A percentile compares a stretch with the other conserved stretches of the same genome.
Evolutionary conservation across 2,329 filamentous ascomycete genomes (phyloP).

Genomic region (Arthroderma sp.): DNA sequence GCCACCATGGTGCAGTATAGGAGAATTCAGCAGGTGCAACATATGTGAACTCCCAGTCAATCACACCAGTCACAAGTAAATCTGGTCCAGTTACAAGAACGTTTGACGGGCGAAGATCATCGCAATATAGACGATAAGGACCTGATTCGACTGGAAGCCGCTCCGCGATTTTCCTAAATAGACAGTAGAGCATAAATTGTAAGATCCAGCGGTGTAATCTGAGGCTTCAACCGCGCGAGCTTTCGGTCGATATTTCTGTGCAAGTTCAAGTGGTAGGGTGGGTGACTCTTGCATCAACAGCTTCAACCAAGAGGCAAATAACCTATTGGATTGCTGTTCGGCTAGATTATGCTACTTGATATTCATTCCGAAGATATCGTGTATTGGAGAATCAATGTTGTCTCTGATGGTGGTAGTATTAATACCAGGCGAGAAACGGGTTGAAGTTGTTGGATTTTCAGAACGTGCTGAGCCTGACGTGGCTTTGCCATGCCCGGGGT

Average conservation of each 20-base stretch:
- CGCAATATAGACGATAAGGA: slow-evolving; percentile 15
- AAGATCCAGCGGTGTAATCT: slow-evolving; percentile 11
- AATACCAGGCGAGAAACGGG: too few species aligned
- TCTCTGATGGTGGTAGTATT: too few species aligned
- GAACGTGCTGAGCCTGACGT: too few species aligned
- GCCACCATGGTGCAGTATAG: slow-evolving; percentile 15
- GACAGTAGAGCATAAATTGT: slow-evolving; percentile 31
- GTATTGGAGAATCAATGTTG: too few species aligned
- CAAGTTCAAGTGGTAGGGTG: slow-evolving; percentile 3
- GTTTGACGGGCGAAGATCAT: slow-evolving; percentile 19
- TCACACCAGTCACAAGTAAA: slow-evolving; percentile 11
- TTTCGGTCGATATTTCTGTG: slow-evolving; percentile 2
- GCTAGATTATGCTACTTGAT: slow-evolving; percentile 8
- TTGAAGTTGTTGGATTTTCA: too few species aligned
- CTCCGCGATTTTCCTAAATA: slow-evolving; percentile 26
- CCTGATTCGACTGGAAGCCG: slow-evolving; percentile 14
- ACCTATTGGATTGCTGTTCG: slow-evolving; percentile 2
- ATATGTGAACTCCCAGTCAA: slow-evolving; percentile 21
- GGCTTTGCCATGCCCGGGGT: too few species aligned
- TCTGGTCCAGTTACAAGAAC: slow-evolving; percentile 14
- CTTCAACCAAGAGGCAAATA: slow-evolving; percentile 4
- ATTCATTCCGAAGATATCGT: too few species aligned
- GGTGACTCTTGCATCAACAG: slow-evolving; percentile 4
- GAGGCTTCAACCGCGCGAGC: slow-evolving; percentile 10
- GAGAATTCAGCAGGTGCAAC: slow-evolving; percentile 13